Evolutionary conservation across 2,329 filamentous ascomycete species (phyloP), one percentile per base, ranked within the genome.

Genomic region (Cytospora piceicola): DNA sequence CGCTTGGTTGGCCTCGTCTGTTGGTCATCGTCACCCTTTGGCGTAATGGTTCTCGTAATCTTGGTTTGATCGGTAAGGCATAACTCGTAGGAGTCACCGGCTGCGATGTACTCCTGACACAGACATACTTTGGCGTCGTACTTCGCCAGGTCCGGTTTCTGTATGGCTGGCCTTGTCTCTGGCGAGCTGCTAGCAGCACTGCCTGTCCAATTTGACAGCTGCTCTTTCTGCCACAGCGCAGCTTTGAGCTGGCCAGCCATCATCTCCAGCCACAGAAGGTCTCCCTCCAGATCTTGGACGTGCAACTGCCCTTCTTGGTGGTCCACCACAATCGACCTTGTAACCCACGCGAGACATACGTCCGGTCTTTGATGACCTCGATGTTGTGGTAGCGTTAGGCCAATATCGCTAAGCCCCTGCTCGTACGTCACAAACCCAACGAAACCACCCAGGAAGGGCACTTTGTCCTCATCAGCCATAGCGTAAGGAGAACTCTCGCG

Each of bases 371-470:
- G 71, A 63, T 83, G 77, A 2, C 73, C 73, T 14, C 75, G 71
- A 4, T 73, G 69, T n/a, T 71, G 69, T 2, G 76, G 69, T 12
- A 77, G 61, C 1, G 69, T 24, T 27, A 90, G 79, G 58, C 80
- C 76, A 62, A 88, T 88, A 22, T 83, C 87, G 69, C 83, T 80
- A 1, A 96, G 79, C 0, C 92, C 92, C 74, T 93, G 87, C 75
- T 97, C 93, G 67, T 97, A 96, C 0, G 91, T 93, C 59, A 93
- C 84, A 72, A 90, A 96, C 0, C 93, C 93, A 78, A 96, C 87
- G 66, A 96, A 88, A 0, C 93, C 93, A 60, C 92, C 93, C 77
- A 91, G 87, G 74, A 96, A 97, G 0, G 91, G 85, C 0, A 78
- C 77, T 42, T 63, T 56, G 9, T 57, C 11, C 30, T 65, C 63